A percentile compares a stretch with the other conserved stretches of the same genome.
These are phyloP conservation scores for Collybia mongolica DNA, from an alignment of 768 basidiomycete genomes.

Conservation along the genomic window DNA sequence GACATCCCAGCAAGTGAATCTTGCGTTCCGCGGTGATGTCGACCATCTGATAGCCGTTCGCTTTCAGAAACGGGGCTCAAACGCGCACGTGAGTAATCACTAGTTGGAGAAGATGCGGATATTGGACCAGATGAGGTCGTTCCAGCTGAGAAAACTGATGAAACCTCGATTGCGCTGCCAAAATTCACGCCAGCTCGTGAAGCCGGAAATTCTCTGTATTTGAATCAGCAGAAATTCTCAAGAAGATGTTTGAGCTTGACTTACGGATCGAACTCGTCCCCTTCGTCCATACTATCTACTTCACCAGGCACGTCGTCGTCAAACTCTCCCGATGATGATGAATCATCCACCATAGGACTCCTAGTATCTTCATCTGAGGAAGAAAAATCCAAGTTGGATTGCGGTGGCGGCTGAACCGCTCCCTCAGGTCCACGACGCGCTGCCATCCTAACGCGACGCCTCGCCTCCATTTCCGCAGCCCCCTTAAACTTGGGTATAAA, in stretches of 20 bases:
- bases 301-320: conserved; percentile 44
- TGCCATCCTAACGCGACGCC: conserved; percentile 64
- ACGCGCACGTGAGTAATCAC: conserved; percentile 40
- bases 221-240: neutral
- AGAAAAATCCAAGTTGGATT: conserved; percentile 45
- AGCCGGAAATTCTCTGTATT: conserved; percentile 64
- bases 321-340: conserved; percentile 45
- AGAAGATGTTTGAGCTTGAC: conserved; percentile 19
- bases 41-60: conserved; percentile 22
- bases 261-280: conserved; percentile 81
- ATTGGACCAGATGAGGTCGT: conserved; percentile 49
- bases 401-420: conserved; percentile 29
- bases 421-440: conserved; percentile 50
- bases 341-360: conserved; percentile 42
- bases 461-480: conserved; percentile 83
- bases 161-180: conserved; percentile 62
- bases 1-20: conserved; percentile 38
- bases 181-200: conserved; percentile 52
- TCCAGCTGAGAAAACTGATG: conserved; percentile 56
- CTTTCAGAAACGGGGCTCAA: conserved; percentile 68
- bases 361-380: conserved; percentile 49
- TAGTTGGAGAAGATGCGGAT: conserved; percentile 42
- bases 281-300: conserved; percentile 56
- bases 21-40: conserved; percentile 10
- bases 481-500: conserved; percentile 82